Percentiles rank a stretch among this genome's conserved stretches.
Evolutionary conservation across 345 rosid genomes (phyloP).

Genomic region (Brassica juncea): DNA sequence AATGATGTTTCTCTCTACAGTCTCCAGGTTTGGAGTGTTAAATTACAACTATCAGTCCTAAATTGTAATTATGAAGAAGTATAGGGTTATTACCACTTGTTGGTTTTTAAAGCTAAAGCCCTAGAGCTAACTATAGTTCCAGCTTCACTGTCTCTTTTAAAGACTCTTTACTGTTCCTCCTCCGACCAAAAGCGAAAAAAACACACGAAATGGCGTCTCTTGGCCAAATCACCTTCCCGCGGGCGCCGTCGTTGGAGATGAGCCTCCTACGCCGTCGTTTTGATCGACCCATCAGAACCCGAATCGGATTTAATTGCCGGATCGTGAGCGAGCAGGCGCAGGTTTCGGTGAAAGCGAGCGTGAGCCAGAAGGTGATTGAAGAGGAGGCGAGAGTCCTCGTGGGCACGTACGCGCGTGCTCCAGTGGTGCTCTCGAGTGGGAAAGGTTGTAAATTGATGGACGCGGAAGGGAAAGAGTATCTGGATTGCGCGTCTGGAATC

Average conservation of each 20-base stretch:
- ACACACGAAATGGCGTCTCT: conserved; percentile 28
- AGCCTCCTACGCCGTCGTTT: conserved; percentile 17
- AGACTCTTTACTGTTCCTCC: neutral
- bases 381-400: conserved; percentile 59
- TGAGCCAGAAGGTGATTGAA: conserved; percentile 63
- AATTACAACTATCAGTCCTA: neutral
- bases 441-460: conserved; percentile 82
- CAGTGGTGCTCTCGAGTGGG: conserved; percentile 67
- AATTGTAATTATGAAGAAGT: neutral
- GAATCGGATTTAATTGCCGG: conserved; percentile 20
- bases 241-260: conserved; percentile 11
- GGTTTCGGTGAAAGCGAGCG: conserved; percentile 10
- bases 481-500: conserved; percentile 76
- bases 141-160: neutral
- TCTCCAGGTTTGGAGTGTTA: neutral
- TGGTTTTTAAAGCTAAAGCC: conserved; percentile 11
- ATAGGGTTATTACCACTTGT: neutral
- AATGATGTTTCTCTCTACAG: neutral
- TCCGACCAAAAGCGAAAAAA: neutral
- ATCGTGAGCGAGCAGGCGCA: conserved; percentile 14
- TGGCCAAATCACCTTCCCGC: conserved; percentile 21
- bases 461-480: conserved; percentile 70
- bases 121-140: conserved; percentile 7
- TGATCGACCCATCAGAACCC: conserved; percentile 4
- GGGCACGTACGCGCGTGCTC: conserved; percentile 72